phyloP scores from a whole-genome alignment of 1,284 basidiomycete species.

The Ustilago cynodontis region DNA sequence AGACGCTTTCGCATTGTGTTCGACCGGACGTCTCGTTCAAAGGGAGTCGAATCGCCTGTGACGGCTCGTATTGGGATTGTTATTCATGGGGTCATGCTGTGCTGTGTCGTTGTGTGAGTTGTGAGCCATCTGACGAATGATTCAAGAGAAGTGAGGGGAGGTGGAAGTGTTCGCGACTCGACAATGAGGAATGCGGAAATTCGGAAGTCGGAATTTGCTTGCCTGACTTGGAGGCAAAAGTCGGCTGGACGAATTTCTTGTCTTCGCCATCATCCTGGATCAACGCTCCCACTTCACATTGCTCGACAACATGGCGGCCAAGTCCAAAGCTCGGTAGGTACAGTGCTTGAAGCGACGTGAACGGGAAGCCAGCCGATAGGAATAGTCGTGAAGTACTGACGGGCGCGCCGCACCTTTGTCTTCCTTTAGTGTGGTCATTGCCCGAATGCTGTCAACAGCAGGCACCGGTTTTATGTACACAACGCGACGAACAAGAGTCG shows the following conservation, averaged over 20 bases:
- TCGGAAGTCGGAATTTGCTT: constrained; percentile 4
- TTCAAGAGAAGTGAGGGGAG: not conserved
- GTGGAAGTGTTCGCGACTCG: not conserved
- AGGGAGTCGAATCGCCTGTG: no score
- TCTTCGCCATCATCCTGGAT: constrained; percentile 1
- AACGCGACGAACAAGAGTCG: constrained; percentile 59
- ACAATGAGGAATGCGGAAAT: not conserved
- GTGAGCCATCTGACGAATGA: not conserved
- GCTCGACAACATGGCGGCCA: constrained; percentile 58
- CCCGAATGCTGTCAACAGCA: constrained; percentile 67
- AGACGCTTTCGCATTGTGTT: not conserved
- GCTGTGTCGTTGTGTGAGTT: not conserved
- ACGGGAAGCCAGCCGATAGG: no score
- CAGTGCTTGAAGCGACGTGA: not conserved
- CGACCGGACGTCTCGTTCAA: not conserved
- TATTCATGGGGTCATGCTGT: not conserved
- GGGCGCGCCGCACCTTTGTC: not conserved
- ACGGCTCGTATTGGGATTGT: no score
- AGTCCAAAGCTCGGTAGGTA: constrained; percentile 65
- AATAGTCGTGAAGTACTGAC: not conserved
- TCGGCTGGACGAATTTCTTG: constrained; percentile 2
- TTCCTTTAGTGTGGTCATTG: constrained; percentile 60
- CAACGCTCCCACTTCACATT: not conserved
- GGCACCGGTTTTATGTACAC: constrained; percentile 69
- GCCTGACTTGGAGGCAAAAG: constrained; percentile 11